A percentile compares a stretch with the other conserved stretches of the same genome.
phyloP scores from a whole-genome alignment of 306 rosid genomes.

The Fragaria iinumae region DNA sequence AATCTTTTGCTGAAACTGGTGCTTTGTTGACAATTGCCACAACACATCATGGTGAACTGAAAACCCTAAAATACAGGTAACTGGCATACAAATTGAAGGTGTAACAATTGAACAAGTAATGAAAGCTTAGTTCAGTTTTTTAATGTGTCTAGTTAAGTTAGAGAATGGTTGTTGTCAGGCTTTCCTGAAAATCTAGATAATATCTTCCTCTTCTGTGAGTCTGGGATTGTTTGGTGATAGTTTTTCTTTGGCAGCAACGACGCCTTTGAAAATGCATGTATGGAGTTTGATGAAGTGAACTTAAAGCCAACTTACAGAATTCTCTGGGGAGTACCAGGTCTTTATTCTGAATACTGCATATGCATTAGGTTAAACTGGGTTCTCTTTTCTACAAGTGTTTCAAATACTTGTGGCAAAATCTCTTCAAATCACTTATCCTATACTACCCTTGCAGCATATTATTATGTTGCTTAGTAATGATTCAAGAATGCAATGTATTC shows the following conservation, averaged over 20 bases:
- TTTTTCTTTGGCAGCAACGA: slow-evolving; percentile 62
- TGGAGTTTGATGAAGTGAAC: slow-evolving; percentile 95
- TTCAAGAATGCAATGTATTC: slow-evolving; percentile 17
- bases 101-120: neutral
- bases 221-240: slow-evolving; percentile 23
- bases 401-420: neutral
- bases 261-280: slow-evolving; percentile 86
- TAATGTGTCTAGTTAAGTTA: neutral
- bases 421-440: neutral
- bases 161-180: neutral
- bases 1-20: slow-evolving; percentile 78
- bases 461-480: slow-evolving; percentile 1
- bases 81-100: slow-evolving; percentile 15
- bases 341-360: slow-evolving; percentile 14
- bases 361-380: neutral
- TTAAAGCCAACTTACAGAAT: slow-evolving; percentile 90
- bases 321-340: slow-evolving; percentile 96
- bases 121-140: slow-evolving; percentile 1
- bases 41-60: slow-evolving; percentile 96
- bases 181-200: neutral
- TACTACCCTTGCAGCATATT: neutral
- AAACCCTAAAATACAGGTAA: slow-evolving; percentile 97
- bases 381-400: neutral
- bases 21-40: slow-evolving; percentile 83
- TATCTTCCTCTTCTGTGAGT: slow-evolving; percentile 15